These are phyloP conservation scores for Gastrolobium bilobum DNA, from an alignment of 306 rosid genomes.

Conservation along the genomic window DNA sequence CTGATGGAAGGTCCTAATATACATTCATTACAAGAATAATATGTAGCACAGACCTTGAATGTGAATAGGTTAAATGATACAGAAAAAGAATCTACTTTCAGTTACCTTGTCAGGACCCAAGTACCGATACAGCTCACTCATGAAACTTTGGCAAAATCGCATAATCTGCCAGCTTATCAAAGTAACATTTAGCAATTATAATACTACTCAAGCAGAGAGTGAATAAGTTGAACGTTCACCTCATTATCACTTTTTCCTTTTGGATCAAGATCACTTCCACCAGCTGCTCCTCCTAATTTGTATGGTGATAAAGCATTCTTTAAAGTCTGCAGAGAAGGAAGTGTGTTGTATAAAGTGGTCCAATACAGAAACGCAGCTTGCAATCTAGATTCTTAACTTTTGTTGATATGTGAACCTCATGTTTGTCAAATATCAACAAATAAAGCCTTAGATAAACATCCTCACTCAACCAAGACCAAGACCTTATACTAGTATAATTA, in stretches of 20 bases:
- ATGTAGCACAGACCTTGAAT: conserved; percentile 23
- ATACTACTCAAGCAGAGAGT: conserved; percentile 23
- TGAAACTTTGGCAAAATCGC: conserved; percentile 99
- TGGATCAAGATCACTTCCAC: conserved; percentile 99
- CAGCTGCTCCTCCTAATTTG: conserved; percentile 98
- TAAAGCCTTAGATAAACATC: conserved; percentile 1
- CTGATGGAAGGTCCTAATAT: conserved; percentile 93
- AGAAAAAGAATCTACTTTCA: conserved; percentile 46
- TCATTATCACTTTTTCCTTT: conserved; percentile 96
- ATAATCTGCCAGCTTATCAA: conserved; percentile 75
- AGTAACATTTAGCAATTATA: conserved; percentile 50
- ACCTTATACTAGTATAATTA: conserved; percentile 16
- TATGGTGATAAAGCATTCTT: conserved; percentile 96
- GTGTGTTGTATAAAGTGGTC: conserved; percentile 16
- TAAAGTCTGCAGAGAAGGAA: conserved; percentile 71
- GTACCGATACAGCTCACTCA: conserved; percentile 93
- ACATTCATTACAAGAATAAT: conserved; percentile 51
- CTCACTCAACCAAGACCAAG: conserved; percentile 20
- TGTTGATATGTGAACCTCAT: conserved; percentile 13
- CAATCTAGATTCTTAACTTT: conserved; percentile 27
- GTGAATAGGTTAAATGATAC: conserved; percentile 2
- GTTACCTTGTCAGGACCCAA: conserved; percentile 98
- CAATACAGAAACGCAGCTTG: conserved; percentile 16
- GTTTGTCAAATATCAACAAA: conserved; percentile 38
- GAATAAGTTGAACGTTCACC: conserved; percentile 58